phyloP scores from a whole-genome alignment of 2,329 filamentous ascomycete genomes.

The Rhynchosporium agropyri region DNA sequence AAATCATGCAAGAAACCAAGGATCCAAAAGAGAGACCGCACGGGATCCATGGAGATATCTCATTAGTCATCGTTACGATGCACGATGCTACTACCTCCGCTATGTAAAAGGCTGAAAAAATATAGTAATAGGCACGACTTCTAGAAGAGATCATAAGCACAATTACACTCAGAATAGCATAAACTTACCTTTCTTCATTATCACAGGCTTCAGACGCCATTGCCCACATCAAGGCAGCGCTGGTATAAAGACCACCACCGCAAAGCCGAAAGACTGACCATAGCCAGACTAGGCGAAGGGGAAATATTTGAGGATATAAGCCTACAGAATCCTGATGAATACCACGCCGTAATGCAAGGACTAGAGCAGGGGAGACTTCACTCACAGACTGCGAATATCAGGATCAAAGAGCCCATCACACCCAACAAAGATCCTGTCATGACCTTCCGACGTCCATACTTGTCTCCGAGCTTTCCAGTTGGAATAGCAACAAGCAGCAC shows the following conservation, averaged over 20 bases:
- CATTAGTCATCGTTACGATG: slow-evolving; percentile 36
- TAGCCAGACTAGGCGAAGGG: slow-evolving; percentile 38
- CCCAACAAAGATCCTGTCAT: slow-evolving; percentile 38
- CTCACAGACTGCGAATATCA: slow-evolving; percentile 41
- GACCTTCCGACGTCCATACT: slow-evolving; percentile 36
- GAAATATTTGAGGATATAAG: slow-evolving; percentile 37
- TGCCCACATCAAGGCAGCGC: slow-evolving; percentile 41
- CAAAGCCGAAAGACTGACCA: slow-evolving; percentile 38
- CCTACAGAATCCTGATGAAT: slow-evolving; percentile 22
- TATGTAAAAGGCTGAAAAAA: slow-evolving; percentile 41
- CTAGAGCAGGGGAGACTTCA: not conserved
- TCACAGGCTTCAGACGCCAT: slow-evolving; percentile 39
- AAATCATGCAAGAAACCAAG: slow-evolving; percentile 30
- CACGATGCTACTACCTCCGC: slow-evolving; percentile 40
- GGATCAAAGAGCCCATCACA: slow-evolving; percentile 31
- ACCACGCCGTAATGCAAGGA: not conserved
- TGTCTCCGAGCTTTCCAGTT: slow-evolving; percentile 39
- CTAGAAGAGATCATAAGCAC: slow-evolving; percentile 22
- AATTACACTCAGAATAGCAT: too few species aligned
- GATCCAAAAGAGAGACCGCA: slow-evolving; percentile 36
- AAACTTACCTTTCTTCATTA: slow-evolving; percentile 32
- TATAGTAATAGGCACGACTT: slow-evolving; percentile 41
- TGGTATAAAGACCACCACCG: slow-evolving; percentile 40
- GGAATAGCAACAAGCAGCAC: slow-evolving; percentile 41
- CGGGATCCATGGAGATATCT: slow-evolving; percentile 41